Evolutionary conservation across 2,329 filamentous ascomycete genomes (phyloP).

Genomic region (Beauveria medogensis): DNA sequence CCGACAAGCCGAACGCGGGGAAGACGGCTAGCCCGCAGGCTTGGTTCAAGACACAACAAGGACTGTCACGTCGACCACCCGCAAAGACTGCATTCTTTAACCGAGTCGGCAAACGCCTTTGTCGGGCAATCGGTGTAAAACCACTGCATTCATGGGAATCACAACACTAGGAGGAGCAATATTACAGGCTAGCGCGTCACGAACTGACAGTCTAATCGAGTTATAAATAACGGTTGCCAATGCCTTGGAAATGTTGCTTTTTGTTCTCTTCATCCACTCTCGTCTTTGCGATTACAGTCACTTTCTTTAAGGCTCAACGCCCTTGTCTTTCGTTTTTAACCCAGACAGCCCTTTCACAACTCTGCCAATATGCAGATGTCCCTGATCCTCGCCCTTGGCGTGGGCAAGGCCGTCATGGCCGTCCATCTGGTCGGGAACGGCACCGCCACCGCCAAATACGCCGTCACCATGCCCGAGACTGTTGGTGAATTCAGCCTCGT

Average conservation of each 20-base stretch:
- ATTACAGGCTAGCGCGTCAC: neutral
- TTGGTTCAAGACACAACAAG: slow-evolving; percentile 5
- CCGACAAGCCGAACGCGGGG: neutral
- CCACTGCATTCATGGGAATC: neutral
- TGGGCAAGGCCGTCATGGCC: slow-evolving; percentile 23
- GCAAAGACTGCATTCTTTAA: slow-evolving; percentile 3
- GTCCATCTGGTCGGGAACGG: slow-evolving; percentile 10
- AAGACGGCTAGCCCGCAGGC: neutral
- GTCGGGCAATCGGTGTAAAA: neutral
- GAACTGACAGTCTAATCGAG: neutral
- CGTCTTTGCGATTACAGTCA: slow-evolving; percentile 25
- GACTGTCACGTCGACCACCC: neutral
- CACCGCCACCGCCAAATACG: neutral
- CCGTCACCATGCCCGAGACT: neutral
- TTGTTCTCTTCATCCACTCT: slow-evolving; percentile 15
- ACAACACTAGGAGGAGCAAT: neutral
- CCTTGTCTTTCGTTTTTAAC: slow-evolving; percentile 18
- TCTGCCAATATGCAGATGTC: slow-evolving; percentile 23
- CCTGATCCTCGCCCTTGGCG: slow-evolving; percentile 22
- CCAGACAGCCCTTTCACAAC: neutral
- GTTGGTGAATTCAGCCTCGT: slow-evolving; percentile 7
- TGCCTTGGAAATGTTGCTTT: slow-evolving; percentile 2
- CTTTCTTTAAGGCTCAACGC: slow-evolving; percentile 20
- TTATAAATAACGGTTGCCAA: slow-evolving; percentile 22
- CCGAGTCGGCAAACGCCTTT: neutral